Conservation (phyloP, 139 green algal genomes). For the Yamagishiella unicocca region DNA sequence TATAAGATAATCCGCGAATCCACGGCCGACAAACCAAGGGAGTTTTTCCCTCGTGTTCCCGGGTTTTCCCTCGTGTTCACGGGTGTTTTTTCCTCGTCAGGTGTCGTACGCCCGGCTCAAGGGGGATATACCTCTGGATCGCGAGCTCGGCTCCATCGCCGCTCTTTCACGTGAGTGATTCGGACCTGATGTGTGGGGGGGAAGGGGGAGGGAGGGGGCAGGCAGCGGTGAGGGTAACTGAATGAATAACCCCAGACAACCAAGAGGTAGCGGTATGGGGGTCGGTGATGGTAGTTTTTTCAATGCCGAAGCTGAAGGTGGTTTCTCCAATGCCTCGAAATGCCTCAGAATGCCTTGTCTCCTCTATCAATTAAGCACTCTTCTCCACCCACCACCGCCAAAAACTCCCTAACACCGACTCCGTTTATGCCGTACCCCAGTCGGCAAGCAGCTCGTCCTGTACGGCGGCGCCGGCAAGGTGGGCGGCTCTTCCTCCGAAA, state of each 20-base stretch:
- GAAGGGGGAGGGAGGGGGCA: neutral
- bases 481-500: conserved; percentile 42
- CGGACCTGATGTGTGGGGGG: no score
- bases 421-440: conserved; percentile 38
- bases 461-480: conserved; percentile 60
- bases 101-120: conserved; percentile 58
- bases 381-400: neutral
- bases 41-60: no score
- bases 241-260: neutral
- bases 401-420: neutral
- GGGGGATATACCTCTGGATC: conserved; percentile 64
- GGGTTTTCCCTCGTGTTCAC: no score
- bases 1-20: no score
- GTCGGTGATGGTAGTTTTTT: no score
- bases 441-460: conserved; percentile 72
- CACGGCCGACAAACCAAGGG: no score
- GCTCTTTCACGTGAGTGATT: conserved; percentile 44
- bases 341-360: neutral
- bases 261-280: no score
- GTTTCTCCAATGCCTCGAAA: neutral
- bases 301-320: no score
- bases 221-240: neutral
- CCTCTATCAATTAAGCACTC: no score
- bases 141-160: conserved; percentile 53
- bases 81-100: no score